Base-by-base conservation (phyloP, 257 asterid species). In the Ocimum tenuiflorum region DNA sequence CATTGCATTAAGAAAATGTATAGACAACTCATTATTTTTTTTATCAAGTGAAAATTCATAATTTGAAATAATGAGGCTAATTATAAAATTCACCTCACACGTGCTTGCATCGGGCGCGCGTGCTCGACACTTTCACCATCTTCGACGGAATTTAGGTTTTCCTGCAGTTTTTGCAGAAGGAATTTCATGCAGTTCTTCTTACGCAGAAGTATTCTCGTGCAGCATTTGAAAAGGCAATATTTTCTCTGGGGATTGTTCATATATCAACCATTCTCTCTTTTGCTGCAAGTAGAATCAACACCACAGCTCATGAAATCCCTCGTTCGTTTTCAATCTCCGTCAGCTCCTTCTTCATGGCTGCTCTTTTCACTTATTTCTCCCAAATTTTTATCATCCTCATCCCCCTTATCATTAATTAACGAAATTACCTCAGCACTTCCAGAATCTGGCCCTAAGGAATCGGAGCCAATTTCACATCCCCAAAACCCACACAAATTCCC, bases 371-470 rank as follows among this genome's bases (percentile, higher is more conserved):
- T 60, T 8, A 38, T 24, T 58, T 43, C 29, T 48, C 55, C 42
- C 64, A 72, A 65, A 61, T 56, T 53, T 8, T 12, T 33, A 42
- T 71, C 82, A 45, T 46, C 62, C 23, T 56, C 70, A 54, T 20
- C 67, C 49, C 20, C 29, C 47, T 14, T 71, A 56, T 46, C 75
- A 3, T 66, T 79, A 27, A 4, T 39, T 7, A 39, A 19, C n/a
- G 52, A 58, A 54, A 38, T 42, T 8, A 8, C 57, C 31, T 8
- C 0, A 33, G 52, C 68, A 38, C 20, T 47, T 50, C 50, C 69
- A n/a, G 55, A 27, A 39, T 5, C 74, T 11, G 71, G 50, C 41
- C 45, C 65, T 8, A 48, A 59, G 39, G 51, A 38, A 50, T 9
- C 62, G 22, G 13, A 31, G 60, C 60, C 72, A 42, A 35, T 15